phyloP scores from a whole-genome alignment of 75 land plant genomes.

The Pinus albicaulis region DNA sequence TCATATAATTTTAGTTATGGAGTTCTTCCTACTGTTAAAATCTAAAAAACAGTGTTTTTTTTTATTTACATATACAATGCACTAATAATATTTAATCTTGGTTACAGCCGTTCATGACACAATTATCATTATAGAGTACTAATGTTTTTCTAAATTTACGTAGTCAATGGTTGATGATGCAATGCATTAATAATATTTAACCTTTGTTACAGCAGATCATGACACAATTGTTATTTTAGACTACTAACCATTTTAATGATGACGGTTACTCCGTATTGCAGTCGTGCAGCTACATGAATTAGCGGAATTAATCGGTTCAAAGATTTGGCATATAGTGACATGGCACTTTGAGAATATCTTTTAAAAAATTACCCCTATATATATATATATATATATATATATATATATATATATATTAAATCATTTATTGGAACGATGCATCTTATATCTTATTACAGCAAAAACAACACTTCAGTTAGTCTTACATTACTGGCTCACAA shows the following conservation, averaged over 20 bases:
- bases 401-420: neutral
- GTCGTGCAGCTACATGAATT: neutral
- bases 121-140: neutral
- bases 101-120: neutral
- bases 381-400: too few species aligned
- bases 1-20: neutral
- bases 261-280: neutral
- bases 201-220: neutral
- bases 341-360: neutral
- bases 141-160: neutral
- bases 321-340: neutral
- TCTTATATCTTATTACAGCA: neutral
- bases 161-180: neutral
- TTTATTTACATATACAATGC: neutral
- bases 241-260: neutral
- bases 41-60: neutral
- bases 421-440: neutral
- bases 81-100: neutral
- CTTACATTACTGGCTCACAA: neutral
- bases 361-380: neutral
- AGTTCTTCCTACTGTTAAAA: neutral
- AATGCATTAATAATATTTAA: neutral
- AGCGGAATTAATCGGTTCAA: neutral
- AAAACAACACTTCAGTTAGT: too few species aligned
- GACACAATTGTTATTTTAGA: neutral